These are phyloP conservation scores for Aureobasidium sp. DNA, from an alignment of 2,329 filamentous ascomycete genomes.

Conservation along the genomic window DNA sequence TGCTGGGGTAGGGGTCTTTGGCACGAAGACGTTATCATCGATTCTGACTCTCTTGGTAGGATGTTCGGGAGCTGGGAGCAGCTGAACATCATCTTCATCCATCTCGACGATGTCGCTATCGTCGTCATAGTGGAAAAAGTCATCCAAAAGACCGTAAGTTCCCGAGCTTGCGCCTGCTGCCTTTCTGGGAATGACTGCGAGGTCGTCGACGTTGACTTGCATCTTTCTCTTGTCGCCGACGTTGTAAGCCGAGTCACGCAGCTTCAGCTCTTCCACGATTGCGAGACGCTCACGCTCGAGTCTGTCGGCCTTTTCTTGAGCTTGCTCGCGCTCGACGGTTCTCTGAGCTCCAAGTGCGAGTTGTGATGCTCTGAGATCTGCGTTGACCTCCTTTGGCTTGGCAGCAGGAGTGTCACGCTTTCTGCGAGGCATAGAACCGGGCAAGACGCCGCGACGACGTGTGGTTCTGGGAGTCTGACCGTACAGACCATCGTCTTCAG, in stretches of 20 bases:
- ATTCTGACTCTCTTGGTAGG: slow-evolving; percentile 13
- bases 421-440: not conserved
- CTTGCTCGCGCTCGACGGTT: slow-evolving; percentile 3
- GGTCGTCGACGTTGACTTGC: slow-evolving; percentile 14
- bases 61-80: slow-evolving; percentile 1
- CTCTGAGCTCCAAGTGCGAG: not conserved
- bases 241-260: not conserved
- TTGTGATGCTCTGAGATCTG: slow-evolving; percentile 6
- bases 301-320: slow-evolving; percentile 6
- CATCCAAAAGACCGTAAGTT: slow-evolving; percentile 13
- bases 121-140: slow-evolving; percentile 14
- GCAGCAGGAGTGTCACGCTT: not conserved
- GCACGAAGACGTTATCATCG: slow-evolving; percentile 16
- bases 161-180: slow-evolving; percentile 12
- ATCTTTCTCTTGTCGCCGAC: slow-evolving; percentile 14
- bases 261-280: not conserved
- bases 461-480: not conserved
- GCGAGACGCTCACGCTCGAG: slow-evolving; percentile 4
- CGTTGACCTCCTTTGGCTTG: slow-evolving; percentile 9
- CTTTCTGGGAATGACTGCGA: slow-evolving; percentile 14
- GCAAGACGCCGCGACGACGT: not conserved
- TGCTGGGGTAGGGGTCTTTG: not conserved
- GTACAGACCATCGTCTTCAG: not conserved
- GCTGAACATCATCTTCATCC: slow-evolving; percentile 12
- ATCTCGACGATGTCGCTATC: slow-evolving; percentile 7